These are phyloP conservation scores for Fonsecaea pedrosoi DNA, from an alignment of 2,329 filamentous ascomycete species.

Conservation along the genomic window DNA sequence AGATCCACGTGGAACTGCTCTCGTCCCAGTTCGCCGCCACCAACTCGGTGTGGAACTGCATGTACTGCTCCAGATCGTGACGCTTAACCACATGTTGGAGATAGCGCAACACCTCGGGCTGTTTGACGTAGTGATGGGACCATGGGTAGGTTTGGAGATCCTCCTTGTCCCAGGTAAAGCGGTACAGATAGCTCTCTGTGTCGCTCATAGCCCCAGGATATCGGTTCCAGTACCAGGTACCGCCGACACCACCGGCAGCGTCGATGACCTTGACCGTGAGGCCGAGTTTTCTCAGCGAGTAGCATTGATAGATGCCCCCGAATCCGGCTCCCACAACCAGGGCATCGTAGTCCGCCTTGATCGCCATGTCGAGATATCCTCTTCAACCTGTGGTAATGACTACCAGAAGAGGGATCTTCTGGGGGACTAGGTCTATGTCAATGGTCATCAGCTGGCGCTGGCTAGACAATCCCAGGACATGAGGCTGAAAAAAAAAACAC, in stretches of 20 bases:
- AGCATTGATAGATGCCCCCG: constrained; percentile 59
- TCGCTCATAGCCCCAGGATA: constrained; percentile 49
- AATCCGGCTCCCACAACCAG: constrained; percentile 44
- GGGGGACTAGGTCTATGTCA: too few species aligned
- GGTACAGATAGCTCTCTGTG: constrained; percentile 32
- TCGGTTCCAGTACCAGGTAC: constrained; percentile 49
- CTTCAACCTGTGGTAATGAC: too few species aligned
- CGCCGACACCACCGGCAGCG: constrained; percentile 53
- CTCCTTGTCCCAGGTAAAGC: constrained; percentile 51
- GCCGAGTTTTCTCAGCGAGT: constrained; percentile 59
- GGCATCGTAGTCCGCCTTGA: constrained; percentile 33
- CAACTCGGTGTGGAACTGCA: constrained; percentile 54
- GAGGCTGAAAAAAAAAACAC: too few species aligned
- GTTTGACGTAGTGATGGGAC: constrained; percentile 34
- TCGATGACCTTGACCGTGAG: constrained; percentile 60
- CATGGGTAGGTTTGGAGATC: constrained; percentile 32
- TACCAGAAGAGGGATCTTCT: too few species aligned
- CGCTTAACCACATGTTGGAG: constrained; percentile 57
- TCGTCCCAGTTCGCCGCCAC: constrained; percentile 50
- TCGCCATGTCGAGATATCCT: too few species aligned
- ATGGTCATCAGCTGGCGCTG: too few species aligned
- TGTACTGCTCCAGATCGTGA: constrained; percentile 53
- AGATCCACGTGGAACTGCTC: constrained; percentile 28
- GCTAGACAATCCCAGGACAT: too few species aligned
- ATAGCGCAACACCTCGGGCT: constrained; percentile 53